These are phyloP conservation scores for Phenoliferia sp. DNA, from an alignment of 1,284 basidiomycete species.

Conservation along the genomic window DNA sequence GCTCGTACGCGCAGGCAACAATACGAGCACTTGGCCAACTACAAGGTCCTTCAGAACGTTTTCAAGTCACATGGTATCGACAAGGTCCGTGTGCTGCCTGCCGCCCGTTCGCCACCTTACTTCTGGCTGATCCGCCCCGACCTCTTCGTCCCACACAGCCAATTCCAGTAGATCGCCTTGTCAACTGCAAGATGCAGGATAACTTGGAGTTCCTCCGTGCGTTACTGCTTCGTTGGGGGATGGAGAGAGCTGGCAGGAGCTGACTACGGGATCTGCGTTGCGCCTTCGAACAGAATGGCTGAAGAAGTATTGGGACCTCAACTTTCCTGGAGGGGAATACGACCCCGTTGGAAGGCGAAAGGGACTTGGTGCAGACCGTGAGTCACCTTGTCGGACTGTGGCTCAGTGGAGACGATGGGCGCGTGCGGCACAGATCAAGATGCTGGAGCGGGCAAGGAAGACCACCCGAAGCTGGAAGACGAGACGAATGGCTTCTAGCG, in stretches of 20 bases:
- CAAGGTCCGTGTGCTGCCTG: slow-evolving; percentile 57
- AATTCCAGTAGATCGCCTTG: slow-evolving; percentile 84
- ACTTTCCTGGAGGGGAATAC: slow-evolving; percentile 83
- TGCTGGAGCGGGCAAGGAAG: no score
- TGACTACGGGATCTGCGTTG: slow-evolving; percentile 44
- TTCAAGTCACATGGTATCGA: slow-evolving; percentile 88
- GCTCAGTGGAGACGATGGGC: no score
- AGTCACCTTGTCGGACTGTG: neutral
- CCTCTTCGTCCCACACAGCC: slow-evolving; percentile 78
- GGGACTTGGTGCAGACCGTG: slow-evolving; percentile 49
- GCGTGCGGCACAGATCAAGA: no score
- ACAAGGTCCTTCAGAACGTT: slow-evolving; percentile 84
- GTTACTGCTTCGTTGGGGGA: neutral
- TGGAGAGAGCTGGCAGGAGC: neutral
- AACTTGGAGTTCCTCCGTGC: slow-evolving; percentile 84
- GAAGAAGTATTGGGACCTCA: slow-evolving; percentile 90
- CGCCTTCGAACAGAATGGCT: slow-evolving; percentile 72
- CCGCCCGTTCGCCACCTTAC: neutral
- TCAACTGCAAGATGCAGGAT: slow-evolving; percentile 99
- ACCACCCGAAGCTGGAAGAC: no score
- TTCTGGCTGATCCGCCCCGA: slow-evolving; percentile 86
- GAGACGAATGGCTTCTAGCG: neutral
- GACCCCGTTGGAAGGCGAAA: slow-evolving; percentile 76
- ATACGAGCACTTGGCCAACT: slow-evolving; percentile 93
- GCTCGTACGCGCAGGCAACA: slow-evolving; percentile 59